Base-by-base conservation (phyloP, 495 filamentous ascomycete genomes). In the Aspergillus hancockii region DNA sequence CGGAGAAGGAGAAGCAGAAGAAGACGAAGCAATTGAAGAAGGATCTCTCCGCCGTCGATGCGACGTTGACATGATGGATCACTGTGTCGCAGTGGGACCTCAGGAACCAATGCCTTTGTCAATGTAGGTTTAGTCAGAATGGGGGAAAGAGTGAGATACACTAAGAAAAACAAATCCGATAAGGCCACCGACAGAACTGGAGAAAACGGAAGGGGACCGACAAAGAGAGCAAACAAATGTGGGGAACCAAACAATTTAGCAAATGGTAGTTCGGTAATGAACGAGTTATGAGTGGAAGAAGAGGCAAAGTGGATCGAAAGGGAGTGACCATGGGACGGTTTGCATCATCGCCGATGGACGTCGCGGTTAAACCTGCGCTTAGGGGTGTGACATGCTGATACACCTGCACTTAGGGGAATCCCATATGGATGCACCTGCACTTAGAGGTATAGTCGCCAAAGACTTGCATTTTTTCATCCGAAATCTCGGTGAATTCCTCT, bases 371-470 rank as follows among this genome's bases (percentile, higher is more conserved):
- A 72, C 72, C 70, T 75, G 71, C 73, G 63, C 66, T 70, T 75
- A 73, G 71, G 62, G 71, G 67, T 70, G 19, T 47, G 21, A 22
- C 18, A 9, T 8, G 19, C 18, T 22, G 43, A 47, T 47, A 47
- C 43, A 47, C 43, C 43, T 47, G 43, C 43, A 47, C 43, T 47
- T 47, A 47, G 43, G 43, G 43, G 43, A 47, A 47, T 6, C 1
- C 6, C 19, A 1, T n/a, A 6, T 8, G 18, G 41, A 8, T 45
- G 41, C 18, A 86, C 82, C 76, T 88, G 85, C 85, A 85, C 83
- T 88, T 88, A 85, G 81, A 76, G 82, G 83, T 79, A 76, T 83
- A 83, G 79, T 9, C 41, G 2, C 41, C n/a, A 18, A 50, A 12
- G 19, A 45, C 41, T 18, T 18, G 32, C 46, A 47, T 63, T 55